Evolutionary conservation across 169 alveolate species (phyloP).

Genomic region (Ichthyophthirius multifiliis): DNA sequence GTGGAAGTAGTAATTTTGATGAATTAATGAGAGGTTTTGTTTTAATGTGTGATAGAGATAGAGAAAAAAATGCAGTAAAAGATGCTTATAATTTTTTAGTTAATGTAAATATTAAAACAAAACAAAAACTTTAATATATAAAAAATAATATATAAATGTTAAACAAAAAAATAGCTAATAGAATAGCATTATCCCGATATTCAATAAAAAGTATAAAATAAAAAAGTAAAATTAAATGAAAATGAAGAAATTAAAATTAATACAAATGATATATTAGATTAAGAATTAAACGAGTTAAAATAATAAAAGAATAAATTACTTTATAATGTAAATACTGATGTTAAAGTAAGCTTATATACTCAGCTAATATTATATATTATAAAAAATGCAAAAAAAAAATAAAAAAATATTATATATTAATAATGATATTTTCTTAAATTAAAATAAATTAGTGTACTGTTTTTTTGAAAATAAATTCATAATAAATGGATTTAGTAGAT

Average conservation of each 20-base stretch:
- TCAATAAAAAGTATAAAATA: neutral
- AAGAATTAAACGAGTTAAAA: neutral
- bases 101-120: neutral
- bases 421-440: neutral
- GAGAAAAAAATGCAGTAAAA: neutral
- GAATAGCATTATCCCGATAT: neutral
- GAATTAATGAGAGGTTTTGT: neutral
- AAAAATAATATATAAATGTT: neutral
- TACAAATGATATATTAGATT: neutral
- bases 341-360: neutral
- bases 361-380: too few species aligned
- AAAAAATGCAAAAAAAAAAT: too few species aligned
- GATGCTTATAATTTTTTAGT: neutral
- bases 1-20: neutral
- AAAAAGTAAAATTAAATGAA: neutral
- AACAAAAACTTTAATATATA: neutral
- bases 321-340: constrained; percentile 2
- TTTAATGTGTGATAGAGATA: neutral
- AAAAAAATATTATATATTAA: neutral
- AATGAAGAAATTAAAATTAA: neutral
- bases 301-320: neutral
- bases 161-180: neutral
- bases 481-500: neutral
- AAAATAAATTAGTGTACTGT: neutral
- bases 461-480: neutral